A percentile compares a stretch with the other conserved stretches of the same genome.
These are phyloP conservation scores for Melampsora allii-populina DNA, from an alignment of 1,284 basidiomycete species.

Conservation along the genomic window DNA sequence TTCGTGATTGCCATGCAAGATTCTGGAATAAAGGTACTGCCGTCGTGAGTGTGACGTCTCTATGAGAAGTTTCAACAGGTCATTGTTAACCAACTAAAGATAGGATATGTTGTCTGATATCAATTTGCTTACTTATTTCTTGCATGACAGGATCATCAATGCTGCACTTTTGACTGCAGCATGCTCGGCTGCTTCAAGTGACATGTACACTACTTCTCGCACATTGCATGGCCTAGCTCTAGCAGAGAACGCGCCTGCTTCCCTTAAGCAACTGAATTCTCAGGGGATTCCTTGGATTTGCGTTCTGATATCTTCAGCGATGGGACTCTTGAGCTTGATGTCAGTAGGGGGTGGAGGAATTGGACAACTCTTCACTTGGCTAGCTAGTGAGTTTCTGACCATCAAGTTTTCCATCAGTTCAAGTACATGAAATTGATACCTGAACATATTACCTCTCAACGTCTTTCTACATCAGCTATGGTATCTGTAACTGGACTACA, in stretches of 20 bases:
- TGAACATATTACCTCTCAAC: not conserved
- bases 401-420: not conserved
- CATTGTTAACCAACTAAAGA: not conserved
- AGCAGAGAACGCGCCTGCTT: conserved; percentile 56
- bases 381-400: conserved; percentile 56
- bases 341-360: conserved; percentile 61
- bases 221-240: conserved; percentile 59
- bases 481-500: conserved; percentile 62
- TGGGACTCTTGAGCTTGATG: conserved; percentile 71
- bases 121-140: conserved; percentile 41
- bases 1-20: conserved; percentile 71
- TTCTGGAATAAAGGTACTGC: conserved; percentile 70
- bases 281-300: conserved; percentile 73
- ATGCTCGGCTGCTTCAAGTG: conserved; percentile 60
- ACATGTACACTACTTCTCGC: conserved; percentile 59
- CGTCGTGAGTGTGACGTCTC: conserved; percentile 54
- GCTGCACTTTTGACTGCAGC: conserved; percentile 57
- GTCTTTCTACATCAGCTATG: conserved; percentile 49
- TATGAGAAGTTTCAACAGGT: not conserved
- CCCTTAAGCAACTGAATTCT: conserved; percentile 58
- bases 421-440: not conserved
- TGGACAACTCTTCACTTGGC: conserved; percentile 70
- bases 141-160: conserved; percentile 53
- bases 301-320: conserved; percentile 64
- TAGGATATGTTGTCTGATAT: not conserved